Percentiles rank a stretch among this genome's conserved stretches.
phyloP scores from a whole-genome alignment of 225 moss, liverwort and hornwort genomes.

The Ulota crispa region DNA sequence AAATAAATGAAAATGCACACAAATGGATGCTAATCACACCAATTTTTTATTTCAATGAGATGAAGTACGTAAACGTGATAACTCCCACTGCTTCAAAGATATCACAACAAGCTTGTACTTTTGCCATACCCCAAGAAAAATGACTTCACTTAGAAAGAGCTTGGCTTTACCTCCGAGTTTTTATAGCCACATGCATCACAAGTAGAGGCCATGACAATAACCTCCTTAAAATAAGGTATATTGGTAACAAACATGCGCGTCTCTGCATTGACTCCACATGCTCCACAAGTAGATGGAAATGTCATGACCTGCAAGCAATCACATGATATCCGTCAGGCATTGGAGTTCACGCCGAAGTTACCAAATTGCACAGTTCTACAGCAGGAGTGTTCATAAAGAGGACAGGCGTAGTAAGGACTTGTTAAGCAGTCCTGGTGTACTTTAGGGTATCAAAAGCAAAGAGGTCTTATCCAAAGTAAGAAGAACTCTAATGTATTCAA shows the following conservation, averaged over 20 bases:
- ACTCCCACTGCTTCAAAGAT: background rate
- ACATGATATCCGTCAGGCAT: background rate
- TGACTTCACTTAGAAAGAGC: background rate
- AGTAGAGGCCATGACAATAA: conserved; percentile 81
- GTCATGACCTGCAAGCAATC: conserved; percentile 65
- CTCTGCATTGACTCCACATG: conserved; percentile 63
- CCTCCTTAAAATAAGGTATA: conserved; percentile 91
- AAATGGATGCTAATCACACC: background rate
- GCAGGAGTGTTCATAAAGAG: background rate
- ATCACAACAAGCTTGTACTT: background rate
- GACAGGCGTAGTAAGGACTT: background rate
- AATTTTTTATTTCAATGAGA: background rate
- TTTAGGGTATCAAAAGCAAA: background rate
- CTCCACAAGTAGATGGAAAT: conserved; percentile 77
- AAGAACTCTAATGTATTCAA: background rate
- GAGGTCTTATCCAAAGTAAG: background rate
- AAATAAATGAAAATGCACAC: background rate
- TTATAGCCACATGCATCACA: conserved; percentile 83
- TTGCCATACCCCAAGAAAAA: background rate
- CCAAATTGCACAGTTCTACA: conserved; percentile 3
- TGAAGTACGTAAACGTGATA: background rate
- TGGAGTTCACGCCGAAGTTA: background rate
- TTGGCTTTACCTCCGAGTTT: conserved; percentile 60
- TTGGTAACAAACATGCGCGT: conserved; percentile 92
- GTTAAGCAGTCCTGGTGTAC: background rate